These are phyloP conservation scores for Xylariaceae sp. DNA, from an alignment of 2,329 filamentous ascomycete genomes.

Conservation along the genomic window DNA sequence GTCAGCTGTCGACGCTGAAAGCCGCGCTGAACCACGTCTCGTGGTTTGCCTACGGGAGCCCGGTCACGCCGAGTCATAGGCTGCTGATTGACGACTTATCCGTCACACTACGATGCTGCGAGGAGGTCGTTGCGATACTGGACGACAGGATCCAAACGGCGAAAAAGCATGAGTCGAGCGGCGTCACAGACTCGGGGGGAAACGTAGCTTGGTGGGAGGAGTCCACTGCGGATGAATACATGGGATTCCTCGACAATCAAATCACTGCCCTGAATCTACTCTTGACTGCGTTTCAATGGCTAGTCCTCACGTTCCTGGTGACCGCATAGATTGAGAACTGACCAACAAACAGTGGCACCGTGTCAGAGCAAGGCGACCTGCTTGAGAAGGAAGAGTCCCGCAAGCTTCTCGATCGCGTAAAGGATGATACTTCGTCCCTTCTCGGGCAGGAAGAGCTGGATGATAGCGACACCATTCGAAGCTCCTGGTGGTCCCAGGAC, in stretches of 20 bases:
- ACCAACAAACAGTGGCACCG: background rate
- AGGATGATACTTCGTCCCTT: constrained; percentile 1
- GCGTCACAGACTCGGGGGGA: background rate
- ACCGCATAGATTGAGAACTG: background rate
- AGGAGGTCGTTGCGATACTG: background rate
- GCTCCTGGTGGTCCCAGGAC: background rate
- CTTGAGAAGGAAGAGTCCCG: background rate
- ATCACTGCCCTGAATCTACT: constrained; percentile 1
- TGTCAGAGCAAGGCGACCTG: background rate
- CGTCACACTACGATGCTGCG: background rate
- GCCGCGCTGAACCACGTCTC: background rate
- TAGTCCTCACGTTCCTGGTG: background rate
- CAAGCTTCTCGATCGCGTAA: background rate
- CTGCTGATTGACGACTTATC: background rate
- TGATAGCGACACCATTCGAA: background rate
- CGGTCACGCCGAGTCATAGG: background rate
- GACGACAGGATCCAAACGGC: background rate
- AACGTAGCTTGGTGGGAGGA: background rate
- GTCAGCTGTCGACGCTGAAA: constrained; percentile 1
- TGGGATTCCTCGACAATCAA: constrained; percentile 2
- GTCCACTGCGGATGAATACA: background rate
- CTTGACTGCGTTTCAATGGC: constrained; percentile 1
- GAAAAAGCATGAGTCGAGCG: background rate
- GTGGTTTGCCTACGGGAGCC: background rate
- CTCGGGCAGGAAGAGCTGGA: background rate